Percentiles rank a stretch among this genome's conserved stretches.
Evolutionary conservation across 2,329 filamentous ascomycete species (phyloP).

Genomic region (Colletotrichum nymphaeae): DNA sequence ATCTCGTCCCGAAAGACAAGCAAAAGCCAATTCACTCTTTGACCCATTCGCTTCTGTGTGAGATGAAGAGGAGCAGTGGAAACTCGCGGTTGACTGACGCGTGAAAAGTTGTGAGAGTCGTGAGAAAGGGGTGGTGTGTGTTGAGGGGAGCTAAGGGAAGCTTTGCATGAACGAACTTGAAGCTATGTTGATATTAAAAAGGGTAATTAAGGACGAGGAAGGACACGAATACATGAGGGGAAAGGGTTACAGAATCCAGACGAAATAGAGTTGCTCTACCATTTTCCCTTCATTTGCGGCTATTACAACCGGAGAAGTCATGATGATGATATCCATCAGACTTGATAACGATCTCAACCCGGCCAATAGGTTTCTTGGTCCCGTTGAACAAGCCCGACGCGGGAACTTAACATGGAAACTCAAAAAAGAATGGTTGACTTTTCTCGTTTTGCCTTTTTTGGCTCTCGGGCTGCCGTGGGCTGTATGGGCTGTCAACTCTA

Average conservation of each 20-base stretch:
- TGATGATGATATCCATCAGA: neutral
- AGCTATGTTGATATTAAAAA: constrained; percentile 16
- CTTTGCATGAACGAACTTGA: constrained; percentile 17
- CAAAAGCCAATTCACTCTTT: constrained; percentile 10
- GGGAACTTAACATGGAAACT: neutral
- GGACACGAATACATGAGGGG: constrained; percentile 1
- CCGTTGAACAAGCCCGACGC: neutral
- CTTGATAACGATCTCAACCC: neutral
- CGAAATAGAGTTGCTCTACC: constrained; percentile 1
- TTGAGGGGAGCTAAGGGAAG: constrained; percentile 1
- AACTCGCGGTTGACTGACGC: neutral
- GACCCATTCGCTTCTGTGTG: neutral
- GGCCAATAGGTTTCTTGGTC: neutral
- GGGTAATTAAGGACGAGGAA: constrained; percentile 18
- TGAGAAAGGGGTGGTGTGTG: neutral
- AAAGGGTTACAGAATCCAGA: neutral
- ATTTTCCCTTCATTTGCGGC: neutral
- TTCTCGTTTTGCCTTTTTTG: neutral
- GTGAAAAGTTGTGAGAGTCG: neutral
- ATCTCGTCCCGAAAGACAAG: constrained; percentile 10
- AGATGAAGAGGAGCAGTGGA: neutral
- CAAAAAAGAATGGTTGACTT: neutral
- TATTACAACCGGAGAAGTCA: neutral
- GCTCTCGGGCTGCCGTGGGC: constrained; percentile 13
- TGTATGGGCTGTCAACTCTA: constrained; percentile 16